Base-by-base conservation (phyloP, 768 basidiomycete species). In the Nidularia pulvinata region DNA sequence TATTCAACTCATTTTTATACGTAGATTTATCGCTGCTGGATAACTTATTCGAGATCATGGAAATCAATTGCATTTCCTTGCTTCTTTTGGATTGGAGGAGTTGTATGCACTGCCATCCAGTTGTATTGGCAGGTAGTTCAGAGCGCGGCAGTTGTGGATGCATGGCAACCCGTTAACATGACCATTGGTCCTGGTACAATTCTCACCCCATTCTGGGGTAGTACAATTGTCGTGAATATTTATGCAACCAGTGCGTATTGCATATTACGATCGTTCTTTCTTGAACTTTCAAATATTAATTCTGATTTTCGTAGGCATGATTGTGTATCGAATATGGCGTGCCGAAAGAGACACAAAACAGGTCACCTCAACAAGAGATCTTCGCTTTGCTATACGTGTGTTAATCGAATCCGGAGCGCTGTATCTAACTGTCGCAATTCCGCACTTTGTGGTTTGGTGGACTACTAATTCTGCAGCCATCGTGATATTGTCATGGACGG, bases 21-120 rank as follows among this genome's bases (percentile, higher is more conserved):
- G 1, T 16, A 55, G 48, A 53, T 56, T 42, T 50, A 56, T 46
- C 48, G 55, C 19, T 53, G 52, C 25, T 56, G 52, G 48, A 36
- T 56, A 1, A 44, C 44, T n/a, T 53, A 49, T 37, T 30, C 52
- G 3, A 33, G 39, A 22, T 16, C 36, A n/a, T 19, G 43, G 32
- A 9, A 9, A 13, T 32, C 50, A 14, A 32, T 56, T 19, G 16
- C 49, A 11, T 46, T 56, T 34, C 55, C 52, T 9, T 42, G 33
- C 34, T 11, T 53, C 32, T 43, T 56, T 30, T 56, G 55, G 55
- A 22, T 56, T 5, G 52, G 51, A 10, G 48, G 55, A 6, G 14
- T 52, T 30, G 52, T 33, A 11, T 56, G 55, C 30, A 50, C 48
- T 7, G 33, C 10, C 3, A 25, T 53, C 5, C 50, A 49, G 32